Evolutionary conservation across 805 yeast genomes (phyloP).

Genomic region (Lachancea kluyveri): DNA sequence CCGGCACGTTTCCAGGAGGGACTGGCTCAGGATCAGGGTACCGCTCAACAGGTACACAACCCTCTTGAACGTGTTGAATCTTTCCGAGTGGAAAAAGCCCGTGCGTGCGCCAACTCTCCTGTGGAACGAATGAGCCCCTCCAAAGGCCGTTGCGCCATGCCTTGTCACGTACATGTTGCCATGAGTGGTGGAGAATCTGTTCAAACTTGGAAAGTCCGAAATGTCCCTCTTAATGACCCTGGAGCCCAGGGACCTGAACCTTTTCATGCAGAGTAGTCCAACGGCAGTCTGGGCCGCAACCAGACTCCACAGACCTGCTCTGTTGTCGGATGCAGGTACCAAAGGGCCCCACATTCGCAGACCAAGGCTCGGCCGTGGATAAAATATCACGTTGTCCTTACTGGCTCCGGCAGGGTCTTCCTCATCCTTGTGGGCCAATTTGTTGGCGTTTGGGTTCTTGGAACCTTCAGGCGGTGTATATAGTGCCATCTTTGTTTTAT

Average conservation of each 20-base stretch:
- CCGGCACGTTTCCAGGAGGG: constrained; percentile 53
- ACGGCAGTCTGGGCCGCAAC: constrained; percentile 46
- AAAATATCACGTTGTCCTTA: constrained; percentile 16
- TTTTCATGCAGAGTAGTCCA: constrained; percentile 34
- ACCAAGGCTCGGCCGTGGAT: constrained; percentile 52
- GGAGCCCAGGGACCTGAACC: constrained; percentile 17
- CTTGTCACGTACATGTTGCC: constrained; percentile 18
- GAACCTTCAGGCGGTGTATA: constrained; percentile 28
- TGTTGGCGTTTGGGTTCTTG: constrained; percentile 7
- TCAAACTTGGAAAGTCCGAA: constrained; percentile 29
- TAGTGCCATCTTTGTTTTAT: constrained; percentile 29
- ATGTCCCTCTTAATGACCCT: constrained; percentile 21
- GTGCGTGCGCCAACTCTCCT: constrained; percentile 15
- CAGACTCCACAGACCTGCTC: constrained; percentile 44
- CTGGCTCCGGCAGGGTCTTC: constrained; percentile 14
- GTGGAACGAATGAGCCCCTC: constrained; percentile 19
- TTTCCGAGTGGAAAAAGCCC: constrained; percentile 21
- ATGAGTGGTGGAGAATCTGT: constrained; percentile 28
- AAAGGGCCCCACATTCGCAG: constrained; percentile 62
- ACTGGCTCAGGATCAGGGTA: constrained; percentile 41
- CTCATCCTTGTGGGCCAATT: constrained; percentile 10
- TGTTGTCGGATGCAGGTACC: constrained; percentile 66
- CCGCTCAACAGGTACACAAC: constrained; percentile 37
- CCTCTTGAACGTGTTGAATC: constrained; percentile 28
- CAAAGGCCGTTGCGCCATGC: constrained; percentile 13